Evolutionary conservation across 1,284 basidiomycete genomes (phyloP), one percentile per base, ranked within the genome.

Genomic region (Austroboletus novae-zelandiae): DNA sequence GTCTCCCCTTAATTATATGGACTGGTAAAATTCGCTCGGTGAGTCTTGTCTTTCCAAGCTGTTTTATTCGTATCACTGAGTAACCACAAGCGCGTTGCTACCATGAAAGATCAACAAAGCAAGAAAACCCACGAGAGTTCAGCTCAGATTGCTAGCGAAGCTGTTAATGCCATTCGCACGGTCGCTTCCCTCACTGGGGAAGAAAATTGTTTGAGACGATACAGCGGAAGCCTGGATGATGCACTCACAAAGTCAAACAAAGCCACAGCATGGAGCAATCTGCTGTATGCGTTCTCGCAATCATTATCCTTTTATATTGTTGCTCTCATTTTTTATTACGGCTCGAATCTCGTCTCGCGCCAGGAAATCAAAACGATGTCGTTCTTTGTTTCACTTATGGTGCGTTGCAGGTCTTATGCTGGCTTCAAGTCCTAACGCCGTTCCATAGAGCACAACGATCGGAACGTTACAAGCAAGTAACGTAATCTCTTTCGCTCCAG

Each of bases 401-500:
- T 87, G 57, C 56, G 81, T 64, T 43, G 50, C 25, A 1, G 14
- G 43, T 31, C 3, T n/a, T 23, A 4, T 17, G 15, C n/a, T 43
- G 58, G 17, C 68, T 63, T 55, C 61, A 57, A 41, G 6, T 7
- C 9, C 27, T 47, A 35, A 53, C 20, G 29, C 8, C 6, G 1
- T 32, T 9, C 10, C 1, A 1, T 56, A 89, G 87, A 79, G 76
- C 56, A 81, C 84, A 13, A 82, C 80, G 3, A 91, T 91, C 64
- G 81, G 84, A 53, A 76, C 87, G 29, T 88, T 90, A 50, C 88
- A 92, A 67, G 88, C 89, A 18, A 89, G 90, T 47, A 89, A 89
- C 61, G 84, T 96, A 30, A 97, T 98, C 74, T 81, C 84, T 14
- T 98, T 92, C 66, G 94, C 96, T 1, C 95, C 95, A 17, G 95